Conservation (phyloP, 2,329 filamentous ascomycete species). For the Epichloe sp. region DNA sequence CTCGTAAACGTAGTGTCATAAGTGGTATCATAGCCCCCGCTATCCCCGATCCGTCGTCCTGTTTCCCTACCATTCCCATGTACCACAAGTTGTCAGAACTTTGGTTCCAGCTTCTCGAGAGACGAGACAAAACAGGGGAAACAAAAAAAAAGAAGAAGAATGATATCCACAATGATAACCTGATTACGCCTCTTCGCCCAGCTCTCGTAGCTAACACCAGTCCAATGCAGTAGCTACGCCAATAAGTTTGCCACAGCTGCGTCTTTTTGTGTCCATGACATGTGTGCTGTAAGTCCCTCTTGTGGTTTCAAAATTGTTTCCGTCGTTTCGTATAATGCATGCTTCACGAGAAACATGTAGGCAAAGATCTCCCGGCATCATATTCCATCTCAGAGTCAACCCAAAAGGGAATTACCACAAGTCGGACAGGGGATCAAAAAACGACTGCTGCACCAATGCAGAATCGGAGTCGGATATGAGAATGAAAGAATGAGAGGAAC, state of each 20-base stretch:
- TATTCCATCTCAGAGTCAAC: slow-evolving; percentile 14
- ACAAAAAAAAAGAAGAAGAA: slow-evolving; percentile 2
- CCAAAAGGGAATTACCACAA: slow-evolving; percentile 14
- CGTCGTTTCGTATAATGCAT: slow-evolving; percentile 1
- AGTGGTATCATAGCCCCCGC: slow-evolving; percentile 22
- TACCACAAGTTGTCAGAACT: slow-evolving; percentile 14
- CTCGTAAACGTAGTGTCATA: slow-evolving; percentile 19
- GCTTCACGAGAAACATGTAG: not conserved
- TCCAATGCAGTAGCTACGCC: slow-evolving; percentile 7
- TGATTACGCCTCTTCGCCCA: slow-evolving; percentile 11
- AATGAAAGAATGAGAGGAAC: slow-evolving; percentile 1
- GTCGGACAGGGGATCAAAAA: slow-evolving; percentile 7
- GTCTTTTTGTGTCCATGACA: slow-evolving; percentile 3
- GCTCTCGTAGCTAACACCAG: slow-evolving; percentile 7
- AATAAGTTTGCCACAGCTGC: slow-evolving; percentile 3
- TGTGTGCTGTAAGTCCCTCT: slow-evolving; percentile 1
- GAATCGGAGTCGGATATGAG: not conserved
- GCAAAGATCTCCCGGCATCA: not conserved
- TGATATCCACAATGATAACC: slow-evolving; percentile 7
- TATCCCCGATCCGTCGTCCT: slow-evolving; percentile 14
- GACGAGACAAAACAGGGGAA: slow-evolving; percentile 4
- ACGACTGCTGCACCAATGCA: slow-evolving; percentile 12
- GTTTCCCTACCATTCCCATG: not conserved
- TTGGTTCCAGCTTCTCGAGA: slow-evolving; percentile 5
- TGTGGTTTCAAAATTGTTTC: slow-evolving; percentile 1